phyloP scores from a whole-genome alignment of 257 asterid species.

The Buddleja alternifolia region DNA sequence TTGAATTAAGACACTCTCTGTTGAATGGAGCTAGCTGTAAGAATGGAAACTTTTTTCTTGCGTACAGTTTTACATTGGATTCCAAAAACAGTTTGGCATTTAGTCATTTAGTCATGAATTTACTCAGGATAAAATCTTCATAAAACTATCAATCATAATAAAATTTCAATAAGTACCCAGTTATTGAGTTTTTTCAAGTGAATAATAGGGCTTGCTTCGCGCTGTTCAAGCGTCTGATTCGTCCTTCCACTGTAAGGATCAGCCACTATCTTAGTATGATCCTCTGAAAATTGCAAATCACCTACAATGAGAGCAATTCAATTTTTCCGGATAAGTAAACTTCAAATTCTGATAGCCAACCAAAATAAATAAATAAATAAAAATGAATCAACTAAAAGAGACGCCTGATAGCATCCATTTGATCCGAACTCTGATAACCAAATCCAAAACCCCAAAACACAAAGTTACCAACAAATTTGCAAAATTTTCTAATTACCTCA shows the following conservation, averaged over 20 bases:
- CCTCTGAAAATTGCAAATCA: conserved; percentile 64
- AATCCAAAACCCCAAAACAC: conserved; percentile 16
- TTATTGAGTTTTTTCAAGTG: conserved; percentile 97
- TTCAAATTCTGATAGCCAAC: conserved; percentile 7
- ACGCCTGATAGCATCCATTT: not conserved
- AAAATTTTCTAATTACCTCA: not conserved
- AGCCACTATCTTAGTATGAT: conserved; percentile 88
- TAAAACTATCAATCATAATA: too few species aligned
- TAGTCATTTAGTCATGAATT: not conserved
- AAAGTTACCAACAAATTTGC: not conserved
- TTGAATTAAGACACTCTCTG: conserved; percentile 97
- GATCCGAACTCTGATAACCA: conserved; percentile 18
- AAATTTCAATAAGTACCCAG: conserved; percentile 57
- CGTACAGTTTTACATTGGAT: not conserved
- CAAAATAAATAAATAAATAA: not conserved
- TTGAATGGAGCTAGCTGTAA: conserved; percentile 21
- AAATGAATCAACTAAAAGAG: not conserved
- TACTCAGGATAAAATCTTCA: not conserved
- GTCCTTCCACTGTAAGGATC: conserved; percentile 97
- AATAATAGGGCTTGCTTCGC: conserved; percentile 98
- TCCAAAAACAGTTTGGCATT: conserved; percentile 6
- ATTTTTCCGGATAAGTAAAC: not conserved
- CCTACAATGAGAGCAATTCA: conserved; percentile 38
- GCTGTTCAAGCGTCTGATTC: conserved; percentile 92
- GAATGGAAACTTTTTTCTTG: not conserved